Conservation (phyloP, 176 grass and related monocot genomes). For the Pharus latifolius region DNA sequence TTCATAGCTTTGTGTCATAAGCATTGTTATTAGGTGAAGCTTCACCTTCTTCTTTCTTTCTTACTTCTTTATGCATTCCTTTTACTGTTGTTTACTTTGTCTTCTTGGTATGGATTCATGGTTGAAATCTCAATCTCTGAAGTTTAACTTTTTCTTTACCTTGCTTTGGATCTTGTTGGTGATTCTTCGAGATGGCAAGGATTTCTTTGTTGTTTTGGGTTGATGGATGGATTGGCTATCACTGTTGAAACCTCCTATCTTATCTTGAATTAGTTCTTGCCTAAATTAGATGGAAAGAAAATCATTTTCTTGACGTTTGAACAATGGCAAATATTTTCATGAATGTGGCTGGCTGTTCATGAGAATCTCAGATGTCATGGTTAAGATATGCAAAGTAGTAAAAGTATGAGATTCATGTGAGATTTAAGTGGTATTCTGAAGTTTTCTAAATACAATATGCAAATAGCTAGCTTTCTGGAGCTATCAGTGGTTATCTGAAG, state of each 20-base stretch:
- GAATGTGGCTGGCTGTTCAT: not conserved
- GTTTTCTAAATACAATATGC: not conserved
- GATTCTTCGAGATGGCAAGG: conserved; percentile 16
- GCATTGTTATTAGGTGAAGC: conserved; percentile 10
- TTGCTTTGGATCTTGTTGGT: not conserved
- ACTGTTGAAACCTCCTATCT: not conserved
- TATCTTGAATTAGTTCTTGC: conserved; percentile 4
- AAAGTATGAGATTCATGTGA: not conserved
- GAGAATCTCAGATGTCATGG: not conserved
- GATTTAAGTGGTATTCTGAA: not conserved
- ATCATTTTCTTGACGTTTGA: not conserved
- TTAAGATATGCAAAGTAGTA: conserved; percentile 1
- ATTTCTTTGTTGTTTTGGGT: conserved; percentile 3
- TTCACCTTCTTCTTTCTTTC: conserved; percentile 23
- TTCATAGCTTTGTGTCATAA: not conserved
- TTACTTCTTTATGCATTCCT: not conserved
- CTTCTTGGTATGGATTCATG: conserved; percentile 14
- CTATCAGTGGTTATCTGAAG: not conserved
- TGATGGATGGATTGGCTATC: conserved; percentile 1
- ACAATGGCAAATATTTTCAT: conserved; percentile 8
- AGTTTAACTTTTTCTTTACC: not conserved
- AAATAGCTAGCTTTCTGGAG: not conserved
- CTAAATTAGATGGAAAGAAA: too few species aligned
- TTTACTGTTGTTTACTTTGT: not conserved
- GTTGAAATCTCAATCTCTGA: conserved; percentile 7